Base-by-base conservation (phyloP, 306 rosid species). In the Cucumis cinereus region DNA sequence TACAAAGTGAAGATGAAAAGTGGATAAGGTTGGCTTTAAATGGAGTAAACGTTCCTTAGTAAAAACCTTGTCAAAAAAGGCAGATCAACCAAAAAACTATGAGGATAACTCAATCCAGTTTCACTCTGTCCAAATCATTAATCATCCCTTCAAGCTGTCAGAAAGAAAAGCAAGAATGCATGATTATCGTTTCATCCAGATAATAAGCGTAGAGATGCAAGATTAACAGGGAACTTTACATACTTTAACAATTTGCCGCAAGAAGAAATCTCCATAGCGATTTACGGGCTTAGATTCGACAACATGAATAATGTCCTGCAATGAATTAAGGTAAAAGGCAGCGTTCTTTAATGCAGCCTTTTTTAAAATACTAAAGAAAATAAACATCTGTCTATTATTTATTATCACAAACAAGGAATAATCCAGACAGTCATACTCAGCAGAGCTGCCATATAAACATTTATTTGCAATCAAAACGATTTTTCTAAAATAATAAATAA, bases 211-310 rank as follows among this genome's bases (percentile, higher is more conserved):
- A 57, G 40, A 75, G 36, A 75, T 75, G 45, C 17, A 41, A 76
- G 50, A 22, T 74, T 20, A 75, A 62, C 24, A 59, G 10, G 35
- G 71, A 76, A 49, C 8, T 24, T 38, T 33, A 55, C 89, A 74
- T 75, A 94, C 99, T 93, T 92, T 89, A 77, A 83, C 92, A 76
- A 94, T 85, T 83, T 94, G 99, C 22, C 97, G 97, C 88, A 92
- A 83, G 80, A 92, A 92, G 86, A 84, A 90, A 83, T 95, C 99
- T 43, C 97, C 98, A 40, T 92, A 89, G 33, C 86, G 87, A 79
- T 90, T 95, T 69, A 86, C 73, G 45, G 89, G 86, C 81, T 92
- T 95, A 0, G 98, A 88, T 80, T 92, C 93, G 1, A 83, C 82
- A 49, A 90, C 99, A 50, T 77, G 83, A 75, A 95, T 62, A 57